phyloP scores from a whole-genome alignment of 2,329 filamentous ascomycete species.

The Zymoseptoria ardabiliae region DNA sequence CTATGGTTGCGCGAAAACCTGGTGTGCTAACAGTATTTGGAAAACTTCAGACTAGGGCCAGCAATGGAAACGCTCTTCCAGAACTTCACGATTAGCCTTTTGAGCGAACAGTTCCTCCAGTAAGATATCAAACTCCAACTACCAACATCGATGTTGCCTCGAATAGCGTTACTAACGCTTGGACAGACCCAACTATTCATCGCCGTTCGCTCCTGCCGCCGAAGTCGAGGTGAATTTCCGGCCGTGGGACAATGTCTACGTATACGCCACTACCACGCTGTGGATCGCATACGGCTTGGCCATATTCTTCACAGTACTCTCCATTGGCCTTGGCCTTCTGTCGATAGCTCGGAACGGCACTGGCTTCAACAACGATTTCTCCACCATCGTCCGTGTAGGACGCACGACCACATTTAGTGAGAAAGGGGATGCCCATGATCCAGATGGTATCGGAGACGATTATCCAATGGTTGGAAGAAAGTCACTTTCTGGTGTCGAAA shows the following conservation, averaged over 20 bases:
- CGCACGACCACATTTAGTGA: neutral
- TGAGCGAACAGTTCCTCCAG: conserved; percentile 5
- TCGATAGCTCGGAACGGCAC: conserved; percentile 5
- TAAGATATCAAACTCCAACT: neutral
- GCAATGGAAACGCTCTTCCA: conserved; percentile 4
- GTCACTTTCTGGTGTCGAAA: neutral
- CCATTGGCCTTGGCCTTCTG: conserved; percentile 4
- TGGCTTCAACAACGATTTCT: conserved; percentile 13
- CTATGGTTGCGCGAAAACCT: neutral
- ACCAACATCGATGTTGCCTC: neutral
- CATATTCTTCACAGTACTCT: conserved; percentile 6
- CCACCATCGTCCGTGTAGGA: conserved; percentile 7
- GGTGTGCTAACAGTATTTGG: neutral
- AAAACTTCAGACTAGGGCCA: neutral
- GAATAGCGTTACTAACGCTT: neutral
- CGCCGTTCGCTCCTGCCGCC: neutral
- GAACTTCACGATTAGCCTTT: conserved; percentile 10
- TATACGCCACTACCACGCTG: conserved; percentile 6
- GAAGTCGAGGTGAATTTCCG: conserved; percentile 3
- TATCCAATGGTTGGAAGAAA: neutral
- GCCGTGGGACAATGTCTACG: conserved; percentile 8
- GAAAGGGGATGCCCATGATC: neutral
- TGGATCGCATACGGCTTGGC: conserved; percentile 13
- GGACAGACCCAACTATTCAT: conserved; percentile 3
- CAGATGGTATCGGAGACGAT: neutral